These are phyloP conservation scores for Cutaneotrichosporon sp. DNA, from an alignment of 1,284 basidiomycete species.

Conservation along the genomic window DNA sequence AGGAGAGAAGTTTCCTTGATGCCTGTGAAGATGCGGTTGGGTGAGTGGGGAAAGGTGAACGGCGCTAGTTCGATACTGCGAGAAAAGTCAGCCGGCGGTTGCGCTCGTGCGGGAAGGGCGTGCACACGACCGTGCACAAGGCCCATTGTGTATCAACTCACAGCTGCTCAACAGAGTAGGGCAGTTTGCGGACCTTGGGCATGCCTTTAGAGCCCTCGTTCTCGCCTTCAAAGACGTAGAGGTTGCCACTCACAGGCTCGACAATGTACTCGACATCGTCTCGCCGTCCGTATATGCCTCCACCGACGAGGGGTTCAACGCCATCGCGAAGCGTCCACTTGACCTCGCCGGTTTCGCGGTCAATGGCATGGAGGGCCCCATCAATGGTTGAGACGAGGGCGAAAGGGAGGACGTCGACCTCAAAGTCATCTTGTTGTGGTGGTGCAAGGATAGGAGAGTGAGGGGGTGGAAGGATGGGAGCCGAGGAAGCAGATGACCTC, in stretches of 20 bases:
- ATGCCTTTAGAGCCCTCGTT: constrained; percentile 31
- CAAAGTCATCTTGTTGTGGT: constrained; percentile 26
- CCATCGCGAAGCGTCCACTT: constrained; percentile 47
- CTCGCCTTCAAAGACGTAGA: constrained; percentile 46
- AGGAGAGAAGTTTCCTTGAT: constrained; percentile 50
- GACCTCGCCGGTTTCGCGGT: constrained; percentile 44
- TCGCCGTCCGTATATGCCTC: constrained; percentile 34
- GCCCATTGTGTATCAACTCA: constrained; percentile 29
- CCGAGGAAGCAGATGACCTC: background rate
- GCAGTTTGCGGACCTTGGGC: constrained; percentile 49
- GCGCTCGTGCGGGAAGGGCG: background rate
- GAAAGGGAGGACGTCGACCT: constrained; percentile 50
- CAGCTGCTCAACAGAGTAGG: constrained; percentile 52
- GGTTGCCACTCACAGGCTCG: constrained; percentile 50
- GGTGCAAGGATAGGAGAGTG: background rate
- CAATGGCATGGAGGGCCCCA: constrained; percentile 51
- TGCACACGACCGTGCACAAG: background rate
- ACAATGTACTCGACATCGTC: constrained; percentile 46
- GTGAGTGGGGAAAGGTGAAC: constrained; percentile 50
- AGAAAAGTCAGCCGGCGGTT: background rate
- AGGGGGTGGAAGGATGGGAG: background rate
- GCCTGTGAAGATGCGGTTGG: constrained; percentile 50
- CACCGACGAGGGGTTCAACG: constrained; percentile 47
- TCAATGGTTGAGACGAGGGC: constrained; percentile 52
- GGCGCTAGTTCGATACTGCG: constrained; percentile 51